Conservation (phyloP, 1,284 basidiomycete genomes). For the Golubevia pallescens region DNA sequence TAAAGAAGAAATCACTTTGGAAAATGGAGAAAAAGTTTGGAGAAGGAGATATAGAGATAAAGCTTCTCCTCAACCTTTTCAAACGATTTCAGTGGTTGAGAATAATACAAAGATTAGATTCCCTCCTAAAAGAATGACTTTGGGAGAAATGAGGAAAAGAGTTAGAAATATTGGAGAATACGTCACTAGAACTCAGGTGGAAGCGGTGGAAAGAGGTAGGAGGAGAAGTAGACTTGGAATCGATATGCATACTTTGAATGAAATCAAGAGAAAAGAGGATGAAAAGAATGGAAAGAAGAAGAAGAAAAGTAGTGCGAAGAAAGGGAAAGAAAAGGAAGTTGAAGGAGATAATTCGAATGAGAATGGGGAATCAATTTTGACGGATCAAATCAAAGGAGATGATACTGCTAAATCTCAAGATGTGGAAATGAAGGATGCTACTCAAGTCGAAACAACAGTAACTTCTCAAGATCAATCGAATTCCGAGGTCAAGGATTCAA, state of each 20-base stretch:
- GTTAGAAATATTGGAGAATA: conserved; percentile 59
- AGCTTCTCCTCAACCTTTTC: conserved; percentile 34
- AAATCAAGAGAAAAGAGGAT: not conserved
- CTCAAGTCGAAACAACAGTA: no score
- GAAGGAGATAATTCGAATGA: not conserved
- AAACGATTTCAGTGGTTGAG: conserved; percentile 37
- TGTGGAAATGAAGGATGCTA: no score
- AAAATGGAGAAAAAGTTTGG: not conserved
- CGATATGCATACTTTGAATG: conserved; percentile 3
- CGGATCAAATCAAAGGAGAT: not conserved
- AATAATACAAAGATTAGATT: conserved; percentile 53
- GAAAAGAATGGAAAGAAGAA: not conserved
- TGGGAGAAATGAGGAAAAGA: conserved; percentile 63
- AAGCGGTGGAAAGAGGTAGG: conserved; percentile 58
- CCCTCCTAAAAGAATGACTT: conserved; percentile 58
- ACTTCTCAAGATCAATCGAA: no score
- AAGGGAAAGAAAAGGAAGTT: not conserved
- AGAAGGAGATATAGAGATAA: not conserved
- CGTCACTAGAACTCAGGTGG: conserved; percentile 57
- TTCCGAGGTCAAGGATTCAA: no score
- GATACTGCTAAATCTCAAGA: no score
- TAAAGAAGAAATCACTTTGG: no score
- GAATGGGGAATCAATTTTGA: not conserved
- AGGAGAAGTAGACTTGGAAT: conserved; percentile 47
- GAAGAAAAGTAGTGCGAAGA: not conserved